phyloP scores from a whole-genome alignment of 2,329 filamentous ascomycete genomes.

The Aspergillus ochraceus region DNA sequence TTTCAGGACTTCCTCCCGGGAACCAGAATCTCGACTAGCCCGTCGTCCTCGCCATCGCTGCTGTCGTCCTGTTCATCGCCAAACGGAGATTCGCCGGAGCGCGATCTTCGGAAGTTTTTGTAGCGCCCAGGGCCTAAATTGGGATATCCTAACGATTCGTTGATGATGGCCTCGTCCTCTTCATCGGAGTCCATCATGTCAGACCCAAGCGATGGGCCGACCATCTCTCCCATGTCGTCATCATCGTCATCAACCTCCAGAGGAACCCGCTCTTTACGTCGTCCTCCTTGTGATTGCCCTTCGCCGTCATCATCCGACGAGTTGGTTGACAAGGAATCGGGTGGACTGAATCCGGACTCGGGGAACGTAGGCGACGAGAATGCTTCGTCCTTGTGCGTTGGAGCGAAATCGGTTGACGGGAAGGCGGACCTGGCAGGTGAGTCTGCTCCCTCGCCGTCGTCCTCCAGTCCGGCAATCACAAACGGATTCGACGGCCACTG shows the following conservation, averaged over 20 bases:
- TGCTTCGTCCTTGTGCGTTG: constrained; percentile 23
- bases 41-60: constrained; percentile 45
- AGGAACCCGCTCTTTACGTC: constrained; percentile 50
- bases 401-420: constrained; percentile 32
- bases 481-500: constrained; percentile 40
- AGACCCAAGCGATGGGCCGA: constrained; percentile 42
- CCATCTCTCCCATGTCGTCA: constrained; percentile 52
- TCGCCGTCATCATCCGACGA: constrained; percentile 45
- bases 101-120: constrained; percentile 43
- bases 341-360: constrained; percentile 40
- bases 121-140: constrained; percentile 53
- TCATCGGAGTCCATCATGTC: constrained; percentile 54
- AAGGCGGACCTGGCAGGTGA: constrained; percentile 28
- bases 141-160: constrained; percentile 69
- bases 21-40: constrained; percentile 47
- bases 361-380: constrained; percentile 38
- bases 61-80: constrained; percentile 46
- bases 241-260: constrained; percentile 60
- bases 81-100: constrained; percentile 32
- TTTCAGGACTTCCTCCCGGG: constrained; percentile 39
- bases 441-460: constrained; percentile 27
- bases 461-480: constrained; percentile 38
- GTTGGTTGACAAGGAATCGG: constrained; percentile 40
- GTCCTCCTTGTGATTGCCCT: constrained; percentile 36
- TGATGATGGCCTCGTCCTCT: constrained; percentile 54